Conservation (phyloP, 106 monocot species). For the Allium cepa region DNA sequence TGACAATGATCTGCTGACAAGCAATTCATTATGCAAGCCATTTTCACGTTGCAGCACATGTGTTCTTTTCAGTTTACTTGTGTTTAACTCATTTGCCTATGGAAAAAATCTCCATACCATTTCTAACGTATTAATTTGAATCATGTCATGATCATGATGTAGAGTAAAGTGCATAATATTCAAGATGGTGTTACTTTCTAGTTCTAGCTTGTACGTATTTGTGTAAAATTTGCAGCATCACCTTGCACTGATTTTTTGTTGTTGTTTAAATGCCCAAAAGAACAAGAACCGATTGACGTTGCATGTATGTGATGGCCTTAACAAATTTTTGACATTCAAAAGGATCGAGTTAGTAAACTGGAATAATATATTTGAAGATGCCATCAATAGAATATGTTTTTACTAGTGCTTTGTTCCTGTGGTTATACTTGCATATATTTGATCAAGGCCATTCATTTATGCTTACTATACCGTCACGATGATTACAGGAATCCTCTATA, state of each 20-base stretch:
- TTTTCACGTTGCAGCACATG: no score
- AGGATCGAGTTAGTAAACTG: neutral
- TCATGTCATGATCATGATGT: no score
- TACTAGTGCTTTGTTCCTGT: slow-evolving; percentile 4
- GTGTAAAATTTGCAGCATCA: neutral
- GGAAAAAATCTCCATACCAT: no score
- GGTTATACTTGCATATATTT: slow-evolving; percentile 68
- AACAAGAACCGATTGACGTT: neutral
- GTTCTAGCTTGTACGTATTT: no score
- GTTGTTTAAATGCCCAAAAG: neutral
- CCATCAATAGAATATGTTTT: neutral
- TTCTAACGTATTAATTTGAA: no score
- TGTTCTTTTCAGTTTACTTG: no score
- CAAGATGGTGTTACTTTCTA: no score
- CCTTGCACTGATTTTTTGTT: neutral
- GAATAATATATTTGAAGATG: neutral
- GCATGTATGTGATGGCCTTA: no score
- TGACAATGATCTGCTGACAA: no score
- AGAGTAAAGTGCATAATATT: no score
- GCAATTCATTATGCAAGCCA: no score
- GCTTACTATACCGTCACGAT: slow-evolving; percentile 57
- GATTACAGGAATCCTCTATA: slow-evolving; percentile 62
- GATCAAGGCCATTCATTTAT: slow-evolving; percentile 49
- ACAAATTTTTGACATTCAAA: neutral
- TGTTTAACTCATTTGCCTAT: no score